Base-by-base conservation (phyloP, 202 grass and related monocot genomes). In the Tripidium arundinaceum region DNA sequence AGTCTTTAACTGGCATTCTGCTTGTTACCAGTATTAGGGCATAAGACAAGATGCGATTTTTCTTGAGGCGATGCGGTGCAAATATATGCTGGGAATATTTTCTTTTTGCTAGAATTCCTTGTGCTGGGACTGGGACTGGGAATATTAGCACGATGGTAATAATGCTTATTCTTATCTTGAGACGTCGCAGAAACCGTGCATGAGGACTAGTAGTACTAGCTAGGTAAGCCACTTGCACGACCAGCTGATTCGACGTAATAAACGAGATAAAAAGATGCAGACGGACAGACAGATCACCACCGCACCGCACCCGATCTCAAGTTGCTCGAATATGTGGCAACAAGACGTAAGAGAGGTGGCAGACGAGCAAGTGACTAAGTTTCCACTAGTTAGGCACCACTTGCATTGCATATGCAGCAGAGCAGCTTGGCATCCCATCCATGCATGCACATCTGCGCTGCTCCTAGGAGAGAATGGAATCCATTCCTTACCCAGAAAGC, bases 391-490 rank as follows among this genome's bases (percentile, higher is more conserved):
- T 27, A 55, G 13, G 8, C n/a, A 60, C 25, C 50, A 50, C 39
- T 77, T 76, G 52, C 52, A 22, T 4, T 15, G 43, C 43, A 46
- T 9, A 38, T 10, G 38, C 38, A 38, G 36, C 3, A 63, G 27
- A 11, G 11, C 24, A n/a, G n/a, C n/a, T n/a, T n/a, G 26, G 46
- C 36, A 58, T 47, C 37, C 27, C 1, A 63, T 73, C 9, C 37
- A 58, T 75, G 42, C 46, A 55, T 6, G 19, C 19, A 55, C 57
- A 60, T 26, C 24, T 12, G 55, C 19, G 0, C 21, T 26, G 47
- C 47, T 67, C 76, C 62, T 71, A 82, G 72, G 65, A 37, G 46
- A 81, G 58, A 72, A 81, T 47, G 19, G 78, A 72, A 81, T 77
- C 6, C 78, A 62, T 81, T 89, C 78, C 46, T 82, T 50, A 78